A percentile compares a stretch with the other conserved stretches of the same genome.
phyloP scores from a whole-genome alignment of 1,284 basidiomycete genomes.

The Ganoderma sinense region DNA sequence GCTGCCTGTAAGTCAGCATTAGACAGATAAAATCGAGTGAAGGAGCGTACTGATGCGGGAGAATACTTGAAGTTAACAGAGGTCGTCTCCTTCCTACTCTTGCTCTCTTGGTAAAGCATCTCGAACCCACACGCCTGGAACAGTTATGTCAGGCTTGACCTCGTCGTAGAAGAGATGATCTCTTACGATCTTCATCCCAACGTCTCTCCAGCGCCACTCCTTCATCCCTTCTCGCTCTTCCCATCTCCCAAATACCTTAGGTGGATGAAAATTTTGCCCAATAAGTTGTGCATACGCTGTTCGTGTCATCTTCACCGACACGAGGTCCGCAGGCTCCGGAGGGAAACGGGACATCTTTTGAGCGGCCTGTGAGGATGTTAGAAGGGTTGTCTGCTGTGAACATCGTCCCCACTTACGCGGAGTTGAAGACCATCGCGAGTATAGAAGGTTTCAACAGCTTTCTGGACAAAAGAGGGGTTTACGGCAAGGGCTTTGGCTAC shows the following conservation, averaged over 20 bases:
- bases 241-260: slow-evolving; percentile 88
- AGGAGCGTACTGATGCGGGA: slow-evolving; percentile 55
- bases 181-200: slow-evolving; percentile 90
- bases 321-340: slow-evolving; percentile 68
- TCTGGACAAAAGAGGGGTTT: slow-evolving; percentile 80
- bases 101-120: slow-evolving; percentile 89
- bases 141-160: not conserved
- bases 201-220: slow-evolving; percentile 79
- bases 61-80: slow-evolving; percentile 47
- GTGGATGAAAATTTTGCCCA: slow-evolving; percentile 92
- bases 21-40: not conserved
- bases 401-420: slow-evolving; percentile 60
- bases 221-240: slow-evolving; percentile 64
- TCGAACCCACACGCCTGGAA: slow-evolving; percentile 90
- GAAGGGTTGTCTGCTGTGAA: not conserved
- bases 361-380: slow-evolving; percentile 62
- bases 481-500: slow-evolving; percentile 76
- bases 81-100: slow-evolving; percentile 52
- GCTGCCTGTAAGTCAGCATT: slow-evolving; percentile 43
- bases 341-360: slow-evolving; percentile 91
- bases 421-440: slow-evolving; percentile 90
- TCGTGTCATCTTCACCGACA: slow-evolving; percentile 79
- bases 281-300: slow-evolving; percentile 92
- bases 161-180: not conserved
- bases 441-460: slow-evolving; percentile 91